phyloP scores from a whole-genome alignment of 2,329 filamentous ascomycete species.

The Talaromyces sp. region DNA sequence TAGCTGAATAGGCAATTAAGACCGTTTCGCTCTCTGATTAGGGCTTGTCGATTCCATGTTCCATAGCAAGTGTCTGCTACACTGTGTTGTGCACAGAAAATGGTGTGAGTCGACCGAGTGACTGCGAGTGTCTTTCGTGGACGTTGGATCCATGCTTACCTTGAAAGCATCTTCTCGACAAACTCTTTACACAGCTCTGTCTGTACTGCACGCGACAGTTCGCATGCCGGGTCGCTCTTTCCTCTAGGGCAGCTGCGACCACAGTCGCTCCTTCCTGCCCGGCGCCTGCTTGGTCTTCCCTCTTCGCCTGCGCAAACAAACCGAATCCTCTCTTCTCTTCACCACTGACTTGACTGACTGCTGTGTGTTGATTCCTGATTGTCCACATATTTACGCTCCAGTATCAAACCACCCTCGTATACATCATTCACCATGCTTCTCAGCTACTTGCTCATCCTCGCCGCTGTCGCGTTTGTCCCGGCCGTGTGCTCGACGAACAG shows the following conservation, averaged over 20 bases:
- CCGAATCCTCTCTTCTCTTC: not conserved
- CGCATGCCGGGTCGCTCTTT: not conserved
- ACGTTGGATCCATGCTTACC: too few species aligned
- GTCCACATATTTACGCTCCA: not conserved
- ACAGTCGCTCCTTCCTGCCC: not conserved
- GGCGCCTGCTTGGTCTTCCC: not conserved
- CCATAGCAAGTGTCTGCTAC: not conserved
- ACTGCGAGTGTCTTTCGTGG: not conserved
- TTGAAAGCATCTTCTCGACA: not conserved
- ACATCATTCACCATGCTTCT: slow-evolving; percentile 2
- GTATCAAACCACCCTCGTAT: not conserved
- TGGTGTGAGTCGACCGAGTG: too few species aligned
- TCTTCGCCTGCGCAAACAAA: not conserved
- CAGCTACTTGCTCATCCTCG: not conserved
- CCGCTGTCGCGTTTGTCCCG: not conserved
- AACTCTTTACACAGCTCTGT: not conserved
- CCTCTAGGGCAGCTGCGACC: not conserved
- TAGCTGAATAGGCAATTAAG: not conserved
- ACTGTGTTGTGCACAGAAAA: too few species aligned
- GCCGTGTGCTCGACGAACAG: not conserved
- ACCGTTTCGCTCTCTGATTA: not conserved
- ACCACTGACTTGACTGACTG: not conserved
- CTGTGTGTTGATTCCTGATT: not conserved
- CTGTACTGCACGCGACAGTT: not conserved
- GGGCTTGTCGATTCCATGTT: not conserved